A percentile compares a stretch with the other conserved stretches of the same genome.
phyloP scores from a whole-genome alignment of 2,329 filamentous ascomycete species.

The Penicillium sp. region DNA sequence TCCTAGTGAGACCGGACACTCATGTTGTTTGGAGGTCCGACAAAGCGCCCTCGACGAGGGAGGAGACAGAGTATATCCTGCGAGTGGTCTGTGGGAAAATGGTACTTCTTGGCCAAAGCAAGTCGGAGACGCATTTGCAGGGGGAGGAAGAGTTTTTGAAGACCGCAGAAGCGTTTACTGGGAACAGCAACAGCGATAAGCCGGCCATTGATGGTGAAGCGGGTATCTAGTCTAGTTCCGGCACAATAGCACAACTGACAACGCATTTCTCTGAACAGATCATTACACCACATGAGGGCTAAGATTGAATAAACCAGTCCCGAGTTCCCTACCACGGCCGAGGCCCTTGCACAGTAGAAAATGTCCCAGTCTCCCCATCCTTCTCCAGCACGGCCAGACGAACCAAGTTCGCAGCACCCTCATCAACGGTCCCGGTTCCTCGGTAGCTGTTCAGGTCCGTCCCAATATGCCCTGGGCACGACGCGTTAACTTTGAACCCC shows the following conservation, averaged over 20 bases:
- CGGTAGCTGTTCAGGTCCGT: not conserved
- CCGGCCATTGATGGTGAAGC: not conserved
- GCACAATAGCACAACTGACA: no score
- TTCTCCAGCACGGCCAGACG: not conserved
- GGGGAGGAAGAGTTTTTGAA: not conserved
- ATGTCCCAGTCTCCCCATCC: conserved; percentile 1
- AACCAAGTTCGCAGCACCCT: not conserved
- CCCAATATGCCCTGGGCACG: conserved; percentile 1
- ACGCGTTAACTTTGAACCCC: conserved; percentile 45
- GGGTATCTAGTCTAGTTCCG: no score
- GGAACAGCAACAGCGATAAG: not conserved
- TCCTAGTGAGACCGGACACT: conserved; percentile 1
- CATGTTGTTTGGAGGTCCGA: not conserved
- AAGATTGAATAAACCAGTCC: no score
- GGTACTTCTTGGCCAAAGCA: no score
- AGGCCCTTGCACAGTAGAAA: not conserved
- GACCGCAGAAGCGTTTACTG: not conserved
- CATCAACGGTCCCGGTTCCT: not conserved
- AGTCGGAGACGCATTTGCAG: no score
- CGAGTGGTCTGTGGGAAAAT: not conserved
- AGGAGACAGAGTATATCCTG: not conserved
- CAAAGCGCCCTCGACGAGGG: not conserved
- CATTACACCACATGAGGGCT: no score
- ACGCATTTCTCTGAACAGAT: no score
- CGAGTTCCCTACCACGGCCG: conserved; percentile 3